phyloP scores from a whole-genome alignment of 2,329 filamentous ascomycete species.

The Fusarium torreyae region DNA sequence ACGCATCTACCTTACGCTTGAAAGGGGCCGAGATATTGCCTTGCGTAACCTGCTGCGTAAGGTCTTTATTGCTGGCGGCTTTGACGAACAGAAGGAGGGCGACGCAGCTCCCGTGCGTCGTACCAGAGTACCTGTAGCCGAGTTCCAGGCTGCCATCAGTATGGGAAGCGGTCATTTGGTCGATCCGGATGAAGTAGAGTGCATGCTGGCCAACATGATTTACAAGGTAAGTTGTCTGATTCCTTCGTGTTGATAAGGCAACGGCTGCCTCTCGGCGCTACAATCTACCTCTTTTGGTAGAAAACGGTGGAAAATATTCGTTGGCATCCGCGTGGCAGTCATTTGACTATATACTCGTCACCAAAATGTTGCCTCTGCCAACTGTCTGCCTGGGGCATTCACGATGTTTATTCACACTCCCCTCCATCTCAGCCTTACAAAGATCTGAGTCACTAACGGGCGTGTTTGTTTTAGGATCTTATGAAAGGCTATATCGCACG shows the following conservation, averaged over 20 bases:
- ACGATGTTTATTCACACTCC: slow-evolving; percentile 36
- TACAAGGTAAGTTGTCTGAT: slow-evolving; percentile 81
- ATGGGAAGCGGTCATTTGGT: slow-evolving; percentile 78
- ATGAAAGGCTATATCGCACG: slow-evolving; percentile 99
- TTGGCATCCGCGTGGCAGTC: slow-evolving; percentile 37
- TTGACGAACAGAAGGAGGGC: slow-evolving; percentile 81
- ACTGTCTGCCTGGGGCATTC: slow-evolving; percentile 46
- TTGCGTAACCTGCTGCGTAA: slow-evolving; percentile 93
- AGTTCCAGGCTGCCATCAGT: slow-evolving; percentile 88
- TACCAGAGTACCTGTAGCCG: slow-evolving; percentile 84
- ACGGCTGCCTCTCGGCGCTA: slow-evolving; percentile 19
- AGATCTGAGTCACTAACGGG: slow-evolving; percentile 55
- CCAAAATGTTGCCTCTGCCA: slow-evolving; percentile 39
- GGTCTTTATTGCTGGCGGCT: slow-evolving; percentile 88
- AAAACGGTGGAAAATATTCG: slow-evolving; percentile 7
- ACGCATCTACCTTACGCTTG: slow-evolving; percentile 94
- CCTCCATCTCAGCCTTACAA: slow-evolving; percentile 43
- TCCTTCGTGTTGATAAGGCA: slow-evolving; percentile 13
- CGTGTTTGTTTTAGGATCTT: slow-evolving; percentile 72
- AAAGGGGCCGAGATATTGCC: slow-evolving; percentile 91
- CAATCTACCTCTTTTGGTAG: neutral
- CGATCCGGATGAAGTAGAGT: slow-evolving; percentile 95
- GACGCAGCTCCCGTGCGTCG: slow-evolving; percentile 74
- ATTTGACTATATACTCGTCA: slow-evolving; percentile 50
- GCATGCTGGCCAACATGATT: slow-evolving; percentile 94